Percentiles rank a stretch among this genome's conserved stretches.
Evolutionary conservation across 331 rosid genomes (phyloP).

Genomic region (Cydonia oblonga): DNA sequence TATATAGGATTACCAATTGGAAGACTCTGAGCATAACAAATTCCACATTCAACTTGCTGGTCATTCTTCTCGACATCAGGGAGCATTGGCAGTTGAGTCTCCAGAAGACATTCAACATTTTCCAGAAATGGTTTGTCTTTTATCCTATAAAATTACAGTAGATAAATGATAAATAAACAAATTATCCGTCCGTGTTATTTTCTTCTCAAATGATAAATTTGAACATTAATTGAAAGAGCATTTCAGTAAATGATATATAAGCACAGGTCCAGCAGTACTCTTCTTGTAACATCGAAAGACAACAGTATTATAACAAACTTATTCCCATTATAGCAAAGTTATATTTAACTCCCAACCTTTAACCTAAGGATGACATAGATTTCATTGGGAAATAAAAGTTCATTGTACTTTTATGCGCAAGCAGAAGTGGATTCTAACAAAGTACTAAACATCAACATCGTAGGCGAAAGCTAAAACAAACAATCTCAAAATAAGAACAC

Average conservation of each 20-base stretch:
- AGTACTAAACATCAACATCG: too few species aligned
- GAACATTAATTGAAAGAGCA: neutral
- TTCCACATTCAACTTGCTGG: constrained; percentile 31
- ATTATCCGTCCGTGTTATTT: neutral
- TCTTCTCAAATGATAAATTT: neutral
- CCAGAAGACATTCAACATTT: constrained; percentile 20
- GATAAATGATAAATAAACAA: neutral
- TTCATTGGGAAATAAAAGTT: neutral
- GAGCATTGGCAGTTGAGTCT: constrained; percentile 18
- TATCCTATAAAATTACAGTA: constrained; percentile 4
- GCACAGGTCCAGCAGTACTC: neutral
- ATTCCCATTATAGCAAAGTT: neutral
- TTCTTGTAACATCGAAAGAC: neutral
- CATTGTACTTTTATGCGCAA: too few species aligned
- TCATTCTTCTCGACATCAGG: constrained; percentile 19
- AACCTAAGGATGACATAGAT: neutral
- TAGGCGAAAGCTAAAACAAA: too few species aligned
- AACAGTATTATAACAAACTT: neutral
- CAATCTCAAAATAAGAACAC: too few species aligned
- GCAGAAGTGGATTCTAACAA: too few species aligned
- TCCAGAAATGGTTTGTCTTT: constrained; percentile 16
- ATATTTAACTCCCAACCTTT: neutral
- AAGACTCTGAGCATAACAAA: constrained; percentile 34
- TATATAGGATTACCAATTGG: constrained; percentile 22
- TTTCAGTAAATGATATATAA: neutral